Base-by-base conservation (phyloP, 345 rosid genomes). In the Euphorbia peplus region DNA sequence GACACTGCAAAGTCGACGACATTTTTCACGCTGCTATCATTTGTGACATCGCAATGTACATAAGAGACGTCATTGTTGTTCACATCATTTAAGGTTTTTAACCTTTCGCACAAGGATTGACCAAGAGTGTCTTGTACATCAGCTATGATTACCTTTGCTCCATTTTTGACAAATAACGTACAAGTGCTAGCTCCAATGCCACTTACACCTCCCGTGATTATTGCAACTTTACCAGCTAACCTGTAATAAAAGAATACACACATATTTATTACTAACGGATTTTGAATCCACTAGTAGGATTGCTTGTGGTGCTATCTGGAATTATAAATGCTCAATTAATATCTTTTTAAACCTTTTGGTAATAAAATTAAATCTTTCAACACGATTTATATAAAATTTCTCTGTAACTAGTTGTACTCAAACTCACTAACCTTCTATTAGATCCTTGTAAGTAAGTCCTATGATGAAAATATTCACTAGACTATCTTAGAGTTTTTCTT, bases 121-220 rank as follows among this genome's bases (percentile, higher is more conserved):
- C 87, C 85, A 26, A 75, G 81, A 55, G 75, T 57, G n/a, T 81
- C 82, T 75, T 81, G 82, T 30, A 84, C 60, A 48, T 84, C 83
- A 0, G 83, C 85, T 19, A 81, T 39, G 1, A 81, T 57, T 28
- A 81, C 80, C 53, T 70, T 84, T 0, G 87, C 83, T 0, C 83
- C 87, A 37, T 81, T 78, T 29, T 12, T 63, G 32, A 75, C 70
- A n/a, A 83, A 83, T 22, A 79, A 48, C 37, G 70, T 65, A 2
- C 71, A 73, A 7, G 83, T 79, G 70, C 75, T 70, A 37, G 30
- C 80, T 12, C 87, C 85, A 11, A 83, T 75, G 60, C 71, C 82
- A 21, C 85, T 75, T 0, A 85, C 85, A 8, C 87, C 85, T 22
- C 85, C 85, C 1, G 83, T 79, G 24, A 82, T 72, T 26, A 82